phyloP scores from a whole-genome alignment of 2,329 filamentous ascomycete species.

The Claviceps capensis region DNA sequence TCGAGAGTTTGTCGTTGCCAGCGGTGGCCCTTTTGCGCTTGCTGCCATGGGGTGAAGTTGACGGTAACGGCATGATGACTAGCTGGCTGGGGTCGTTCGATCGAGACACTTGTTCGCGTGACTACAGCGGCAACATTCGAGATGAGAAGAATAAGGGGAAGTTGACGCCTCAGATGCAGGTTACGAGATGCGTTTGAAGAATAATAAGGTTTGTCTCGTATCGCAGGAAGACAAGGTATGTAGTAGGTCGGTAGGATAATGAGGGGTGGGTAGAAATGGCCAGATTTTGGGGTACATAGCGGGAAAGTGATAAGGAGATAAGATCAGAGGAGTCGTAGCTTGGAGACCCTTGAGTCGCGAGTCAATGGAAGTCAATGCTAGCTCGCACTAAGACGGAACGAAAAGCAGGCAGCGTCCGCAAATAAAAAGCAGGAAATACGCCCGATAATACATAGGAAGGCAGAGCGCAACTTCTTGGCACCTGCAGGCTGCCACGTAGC shows the following conservation, averaged over 20 bases:
- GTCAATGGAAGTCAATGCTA: neutral
- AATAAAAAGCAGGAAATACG: neutral
- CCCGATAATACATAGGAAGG: neutral
- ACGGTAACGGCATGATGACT: slow-evolving; percentile 44
- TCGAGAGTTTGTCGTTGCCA: slow-evolving; percentile 32
- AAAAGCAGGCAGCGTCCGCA: neutral
- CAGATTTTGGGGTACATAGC: neutral
- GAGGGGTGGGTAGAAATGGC: slow-evolving; percentile 1
- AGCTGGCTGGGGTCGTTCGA: neutral
- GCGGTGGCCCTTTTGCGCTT: slow-evolving; percentile 72
- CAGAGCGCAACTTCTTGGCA: neutral
- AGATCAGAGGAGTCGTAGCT: neutral
- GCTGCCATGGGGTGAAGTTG: slow-evolving; percentile 36
- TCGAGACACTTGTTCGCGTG: slow-evolving; percentile 1
- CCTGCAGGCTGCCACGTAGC: no score
- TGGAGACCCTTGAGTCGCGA: neutral
- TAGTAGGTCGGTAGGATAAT: slow-evolving; percentile 1
- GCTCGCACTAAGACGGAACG: neutral
- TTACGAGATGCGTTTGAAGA: neutral
- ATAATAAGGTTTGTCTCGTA: neutral
- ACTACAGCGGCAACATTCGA: slow-evolving; percentile 1
- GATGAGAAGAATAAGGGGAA: neutral
- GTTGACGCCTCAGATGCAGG: neutral
- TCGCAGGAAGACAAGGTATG: neutral
- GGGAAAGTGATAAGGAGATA: neutral